Percentiles rank a stretch among this genome's conserved stretches.
Evolutionary conservation across 1,139 yeast genomes (phyloP).

Genomic region (Kodamaea plutei): DNA sequence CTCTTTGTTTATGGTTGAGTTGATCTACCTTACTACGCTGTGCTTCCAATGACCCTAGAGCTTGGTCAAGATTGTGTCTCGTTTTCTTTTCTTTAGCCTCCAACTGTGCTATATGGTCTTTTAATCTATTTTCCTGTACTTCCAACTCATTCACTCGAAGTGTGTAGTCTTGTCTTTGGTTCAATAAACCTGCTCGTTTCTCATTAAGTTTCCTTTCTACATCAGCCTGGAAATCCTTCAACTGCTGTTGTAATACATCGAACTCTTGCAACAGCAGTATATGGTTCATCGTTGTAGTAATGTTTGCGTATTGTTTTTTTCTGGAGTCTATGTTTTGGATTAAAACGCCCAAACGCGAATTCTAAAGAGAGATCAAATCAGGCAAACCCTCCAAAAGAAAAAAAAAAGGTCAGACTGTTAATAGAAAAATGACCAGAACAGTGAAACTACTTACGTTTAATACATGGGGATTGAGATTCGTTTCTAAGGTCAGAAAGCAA

Average conservation of each 20-base stretch:
- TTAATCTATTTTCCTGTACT: slow-evolving; percentile 24
- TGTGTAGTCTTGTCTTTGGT: slow-evolving; percentile 26
- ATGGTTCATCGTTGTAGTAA: neutral
- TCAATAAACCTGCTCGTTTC: slow-evolving; percentile 26
- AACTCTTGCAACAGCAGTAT: slow-evolving; percentile 20
- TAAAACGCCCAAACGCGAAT: slow-evolving; percentile 1
- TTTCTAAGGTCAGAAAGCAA: slow-evolving; percentile 62
- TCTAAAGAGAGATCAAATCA: no score
- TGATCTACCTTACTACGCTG: slow-evolving; percentile 22
- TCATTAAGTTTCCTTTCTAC: slow-evolving; percentile 24
- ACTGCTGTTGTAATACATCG: slow-evolving; percentile 24
- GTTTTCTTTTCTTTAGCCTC: slow-evolving; percentile 19
- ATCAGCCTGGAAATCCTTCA: slow-evolving; percentile 26
- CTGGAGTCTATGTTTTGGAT: no score
- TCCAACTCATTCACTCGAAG: slow-evolving; percentile 27
- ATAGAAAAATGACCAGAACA: slow-evolving; percentile 4
- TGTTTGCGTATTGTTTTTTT: neutral
- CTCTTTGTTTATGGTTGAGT: slow-evolving; percentile 21
- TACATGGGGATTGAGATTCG: slow-evolving; percentile 87
- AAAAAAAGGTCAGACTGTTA: no score
- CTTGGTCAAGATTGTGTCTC: slow-evolving; percentile 17
- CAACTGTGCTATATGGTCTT: slow-evolving; percentile 18
- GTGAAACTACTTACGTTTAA: slow-evolving; percentile 61
- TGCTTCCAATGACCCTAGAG: slow-evolving; percentile 15
- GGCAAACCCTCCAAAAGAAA: no score